These are phyloP conservation scores for Hymenotorrendiella dingleyae DNA, from an alignment of 2,329 filamentous ascomycete genomes.

Conservation along the genomic window DNA sequence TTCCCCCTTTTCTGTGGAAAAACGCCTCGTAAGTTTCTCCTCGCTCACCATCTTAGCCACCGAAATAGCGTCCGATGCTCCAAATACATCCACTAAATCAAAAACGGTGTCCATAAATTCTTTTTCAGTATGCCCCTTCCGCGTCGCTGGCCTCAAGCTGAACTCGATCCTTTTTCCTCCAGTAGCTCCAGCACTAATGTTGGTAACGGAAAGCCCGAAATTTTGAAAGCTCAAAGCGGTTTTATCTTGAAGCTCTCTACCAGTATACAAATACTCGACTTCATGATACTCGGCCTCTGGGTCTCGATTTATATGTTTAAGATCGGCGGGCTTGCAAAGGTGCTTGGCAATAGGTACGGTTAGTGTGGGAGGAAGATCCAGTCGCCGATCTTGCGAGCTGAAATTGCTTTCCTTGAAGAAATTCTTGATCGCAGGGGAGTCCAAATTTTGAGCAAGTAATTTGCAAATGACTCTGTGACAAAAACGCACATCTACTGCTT, in stretches of 20 bases:
- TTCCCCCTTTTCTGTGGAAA: too few species aligned
- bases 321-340: slow-evolving; percentile 14
- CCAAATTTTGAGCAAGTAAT: slow-evolving; percentile 9
- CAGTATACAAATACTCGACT: slow-evolving; percentile 30
- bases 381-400: slow-evolving; percentile 5
- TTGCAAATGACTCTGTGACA: slow-evolving; percentile 20
- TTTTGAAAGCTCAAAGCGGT: slow-evolving; percentile 18
- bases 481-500: slow-evolving; percentile 28
- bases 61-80: background rate
- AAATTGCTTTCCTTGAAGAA: slow-evolving; percentile 22
- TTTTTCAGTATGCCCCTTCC: slow-evolving; percentile 5
- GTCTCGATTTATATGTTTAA: slow-evolving; percentile 9
- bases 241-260: slow-evolving; percentile 24
- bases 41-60: background rate
- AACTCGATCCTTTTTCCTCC: slow-evolving; percentile 27
- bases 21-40: too few species aligned
- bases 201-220: slow-evolving; percentile 24
- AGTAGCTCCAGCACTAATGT: slow-evolving; percentile 28
- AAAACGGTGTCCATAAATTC: slow-evolving; percentile 17
- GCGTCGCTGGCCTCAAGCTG: slow-evolving; percentile 14
- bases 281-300: slow-evolving; percentile 6
- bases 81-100: slow-evolving; percentile 6
- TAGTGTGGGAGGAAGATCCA: slow-evolving; percentile 25
- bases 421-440: slow-evolving; percentile 10
- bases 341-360: slow-evolving; percentile 23